These are phyloP conservation scores for Colletotrichum magnum DNA, from an alignment of 2,329 filamentous ascomycete species.

Conservation along the genomic window DNA sequence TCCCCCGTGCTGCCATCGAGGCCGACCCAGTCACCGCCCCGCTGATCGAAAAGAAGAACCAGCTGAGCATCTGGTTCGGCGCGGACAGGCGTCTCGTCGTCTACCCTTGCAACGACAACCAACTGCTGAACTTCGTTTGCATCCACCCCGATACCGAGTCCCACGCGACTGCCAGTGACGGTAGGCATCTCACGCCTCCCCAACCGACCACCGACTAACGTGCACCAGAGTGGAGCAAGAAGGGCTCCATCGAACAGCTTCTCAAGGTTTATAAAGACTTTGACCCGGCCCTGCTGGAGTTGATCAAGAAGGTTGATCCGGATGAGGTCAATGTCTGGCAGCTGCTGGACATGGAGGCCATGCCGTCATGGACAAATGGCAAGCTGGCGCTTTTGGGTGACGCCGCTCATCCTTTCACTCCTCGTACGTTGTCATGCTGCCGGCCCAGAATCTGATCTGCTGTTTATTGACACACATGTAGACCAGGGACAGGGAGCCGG, in stretches of 20 bases:
- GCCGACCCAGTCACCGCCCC: slow-evolving; percentile 52
- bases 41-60: slow-evolving; percentile 47
- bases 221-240: slow-evolving; percentile 55
- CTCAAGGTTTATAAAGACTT: slow-evolving; percentile 59
- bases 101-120: slow-evolving; percentile 62
- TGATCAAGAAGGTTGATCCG: slow-evolving; percentile 60
- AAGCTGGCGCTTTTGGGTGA: slow-evolving; percentile 74
- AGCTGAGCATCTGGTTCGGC: slow-evolving; percentile 57
- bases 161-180: slow-evolving; percentile 48
- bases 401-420: slow-evolving; percentile 77
- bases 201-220: background rate
- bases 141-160: slow-evolving; percentile 64
- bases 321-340: slow-evolving; percentile 69
- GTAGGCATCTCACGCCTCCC: slow-evolving; percentile 43
- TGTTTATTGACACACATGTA: slow-evolving; percentile 25
- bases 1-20: slow-evolving; percentile 51
- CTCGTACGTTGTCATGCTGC: slow-evolving; percentile 56
- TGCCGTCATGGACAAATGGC: slow-evolving; percentile 68
- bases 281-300: slow-evolving; percentile 53
- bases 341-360: slow-evolving; percentile 72
- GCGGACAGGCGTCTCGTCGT: slow-evolving; percentile 60
- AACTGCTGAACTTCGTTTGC: slow-evolving; percentile 63
- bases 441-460: too few relatives aligned
- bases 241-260: slow-evolving; percentile 53
- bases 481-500: slow-evolving; percentile 73